These are phyloP conservation scores for Nannochloris sp. DNA, from an alignment of 139 green algal genomes.

Conservation along the genomic window DNA sequence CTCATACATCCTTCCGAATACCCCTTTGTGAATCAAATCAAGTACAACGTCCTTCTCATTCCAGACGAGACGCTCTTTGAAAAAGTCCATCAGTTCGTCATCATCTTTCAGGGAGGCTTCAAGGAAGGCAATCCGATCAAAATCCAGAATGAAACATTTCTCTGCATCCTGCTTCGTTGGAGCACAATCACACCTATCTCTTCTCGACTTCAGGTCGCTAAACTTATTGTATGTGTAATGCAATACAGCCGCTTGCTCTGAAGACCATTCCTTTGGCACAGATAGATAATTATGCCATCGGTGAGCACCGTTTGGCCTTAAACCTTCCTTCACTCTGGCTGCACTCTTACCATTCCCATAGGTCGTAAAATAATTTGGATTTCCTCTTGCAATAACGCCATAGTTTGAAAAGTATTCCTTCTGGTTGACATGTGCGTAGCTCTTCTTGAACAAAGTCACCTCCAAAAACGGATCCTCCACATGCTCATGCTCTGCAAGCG, in stretches of 20 bases:
- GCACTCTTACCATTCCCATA: constrained; percentile 68
- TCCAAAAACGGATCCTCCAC: constrained; percentile 59
- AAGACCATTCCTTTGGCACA: constrained; percentile 45
- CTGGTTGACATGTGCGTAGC: constrained; percentile 57
- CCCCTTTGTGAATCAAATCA: constrained; percentile 50
- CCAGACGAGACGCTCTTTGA: constrained; percentile 56
- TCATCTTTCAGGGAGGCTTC: constrained; percentile 53
- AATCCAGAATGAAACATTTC: constrained; percentile 79
- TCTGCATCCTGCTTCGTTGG: constrained; percentile 70
- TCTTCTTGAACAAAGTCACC: constrained; percentile 77
- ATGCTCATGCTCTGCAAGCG: constrained; percentile 45
- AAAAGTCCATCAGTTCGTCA: constrained; percentile 56
- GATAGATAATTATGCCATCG: constrained; percentile 64
- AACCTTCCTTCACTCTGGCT: constrained; percentile 41
- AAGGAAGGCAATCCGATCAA: constrained; percentile 69
- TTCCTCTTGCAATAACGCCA: constrained; percentile 46
- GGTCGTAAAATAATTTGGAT: constrained; percentile 80
- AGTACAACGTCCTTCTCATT: constrained; percentile 35
- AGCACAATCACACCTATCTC: constrained; percentile 69
- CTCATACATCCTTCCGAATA: constrained; percentile 59
- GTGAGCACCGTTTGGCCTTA: constrained; percentile 72
- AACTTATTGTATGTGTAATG: constrained; percentile 72
- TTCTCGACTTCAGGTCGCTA: constrained; percentile 46
- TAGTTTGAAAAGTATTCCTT: constrained; percentile 64
- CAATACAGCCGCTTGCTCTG: constrained; percentile 59